phyloP scores from a whole-genome alignment of 768 basidiomycete genomes.

The Austroboletus eburneus region DNA sequence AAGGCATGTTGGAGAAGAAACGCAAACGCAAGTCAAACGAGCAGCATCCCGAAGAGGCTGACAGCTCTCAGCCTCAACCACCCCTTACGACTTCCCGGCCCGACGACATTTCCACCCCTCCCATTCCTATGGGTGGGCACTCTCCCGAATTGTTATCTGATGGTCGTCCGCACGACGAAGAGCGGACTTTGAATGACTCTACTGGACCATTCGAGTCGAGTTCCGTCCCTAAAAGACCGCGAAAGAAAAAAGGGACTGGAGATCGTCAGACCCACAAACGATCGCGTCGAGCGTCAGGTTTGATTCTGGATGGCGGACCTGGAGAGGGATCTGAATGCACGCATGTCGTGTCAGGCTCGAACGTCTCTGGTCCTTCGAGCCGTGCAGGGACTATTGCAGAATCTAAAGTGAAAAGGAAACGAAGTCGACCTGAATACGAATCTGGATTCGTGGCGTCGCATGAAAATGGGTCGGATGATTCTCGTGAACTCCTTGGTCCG shows the following conservation, averaged over 20 bases:
- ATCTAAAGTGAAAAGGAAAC: constrained; percentile 12
- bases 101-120: not conserved
- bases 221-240: not conserved
- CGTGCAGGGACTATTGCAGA: not conserved
- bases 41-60: not conserved
- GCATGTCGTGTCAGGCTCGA: not conserved
- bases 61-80: not conserved
- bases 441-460: not conserved
- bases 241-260: not conserved
- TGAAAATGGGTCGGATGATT: not conserved
- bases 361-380: not conserved
- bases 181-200: not conserved
- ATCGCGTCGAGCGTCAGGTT: constrained; percentile 8
- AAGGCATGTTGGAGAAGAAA: not conserved
- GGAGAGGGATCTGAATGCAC: not conserved
- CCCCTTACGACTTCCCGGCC: not conserved
- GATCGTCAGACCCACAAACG: constrained; percentile 9
- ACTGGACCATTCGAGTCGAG: not conserved
- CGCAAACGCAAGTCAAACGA: not conserved
- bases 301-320: not conserved
- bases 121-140: not conserved
- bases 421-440: constrained; percentile 18
- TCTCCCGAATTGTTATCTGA: not conserved
- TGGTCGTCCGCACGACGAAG: not conserved
- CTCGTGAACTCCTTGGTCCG: constrained; percentile 11